Conservation (phyloP, 2,329 filamentous ascomycete species). For the Colletotrichum tamarilloi region DNA sequence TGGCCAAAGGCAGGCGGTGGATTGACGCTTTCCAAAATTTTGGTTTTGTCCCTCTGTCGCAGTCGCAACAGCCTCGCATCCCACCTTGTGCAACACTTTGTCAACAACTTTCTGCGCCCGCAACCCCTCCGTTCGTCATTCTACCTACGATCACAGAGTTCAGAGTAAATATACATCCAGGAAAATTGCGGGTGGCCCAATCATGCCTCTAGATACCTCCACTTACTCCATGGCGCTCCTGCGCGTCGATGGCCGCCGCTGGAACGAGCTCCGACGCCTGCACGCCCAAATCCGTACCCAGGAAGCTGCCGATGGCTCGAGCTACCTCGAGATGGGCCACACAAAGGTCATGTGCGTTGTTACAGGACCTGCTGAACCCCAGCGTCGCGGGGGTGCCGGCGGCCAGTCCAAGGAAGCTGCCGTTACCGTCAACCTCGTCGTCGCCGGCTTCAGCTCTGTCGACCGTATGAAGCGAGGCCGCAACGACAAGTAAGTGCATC, state of each 20-base stretch:
- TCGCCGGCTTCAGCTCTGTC: constrained; percentile 89
- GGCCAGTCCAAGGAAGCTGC: constrained; percentile 64
- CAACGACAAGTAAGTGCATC: constrained; percentile 76
- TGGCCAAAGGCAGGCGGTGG: constrained; percentile 17
- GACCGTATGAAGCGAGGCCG: constrained; percentile 82
- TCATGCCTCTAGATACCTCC: constrained; percentile 94
- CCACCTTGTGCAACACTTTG: neutral
- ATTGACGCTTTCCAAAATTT: constrained; percentile 33
- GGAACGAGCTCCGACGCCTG: constrained; percentile 95
- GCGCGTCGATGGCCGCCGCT: constrained; percentile 85
- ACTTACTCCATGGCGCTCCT: constrained; percentile 89
- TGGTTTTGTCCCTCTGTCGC: constrained; percentile 4
- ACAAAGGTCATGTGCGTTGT: constrained; percentile 97
- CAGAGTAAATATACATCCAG: neutral
- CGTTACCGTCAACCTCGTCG: constrained; percentile 83
- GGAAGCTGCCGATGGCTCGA: constrained; percentile 90
- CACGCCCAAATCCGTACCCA: constrained; percentile 93
- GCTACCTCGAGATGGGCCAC: constrained; percentile 96
- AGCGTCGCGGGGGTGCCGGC: constrained; percentile 44
- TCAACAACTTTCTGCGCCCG: neutral
- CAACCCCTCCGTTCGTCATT: neutral
- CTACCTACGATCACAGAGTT: neutral
- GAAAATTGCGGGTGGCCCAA: neutral
- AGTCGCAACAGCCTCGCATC: neutral
- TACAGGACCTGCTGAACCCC: constrained; percentile 81